Evolutionary conservation across 169 alveolate species (phyloP), one percentile per base, ranked within the genome.

Genomic region (Besnoitia besnoiti): DNA sequence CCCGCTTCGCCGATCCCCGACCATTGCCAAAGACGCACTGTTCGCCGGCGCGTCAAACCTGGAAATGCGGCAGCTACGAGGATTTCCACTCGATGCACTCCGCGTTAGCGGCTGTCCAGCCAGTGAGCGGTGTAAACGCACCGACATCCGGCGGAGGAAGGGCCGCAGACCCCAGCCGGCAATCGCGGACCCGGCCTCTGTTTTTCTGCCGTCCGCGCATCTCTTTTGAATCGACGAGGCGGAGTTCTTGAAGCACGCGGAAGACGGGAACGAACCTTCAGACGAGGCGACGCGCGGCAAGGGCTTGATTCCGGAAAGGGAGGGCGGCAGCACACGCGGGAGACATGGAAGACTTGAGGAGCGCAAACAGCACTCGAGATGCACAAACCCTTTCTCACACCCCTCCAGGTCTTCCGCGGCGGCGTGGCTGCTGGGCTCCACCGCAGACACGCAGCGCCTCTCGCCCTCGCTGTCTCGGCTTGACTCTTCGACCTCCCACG

Each of bases 81-180:
- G n/a, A n/a, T n/a, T n/a, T n/a, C n/a, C n/a, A n/a, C n/a, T n/a
- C n/a, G n/a, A n/a, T n/a, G n/a, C n/a, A n/a, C n/a, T n/a, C n/a
- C n/a, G n/a, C n/a, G n/a, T n/a, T n/a, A n/a, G n/a, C n/a, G n/a
- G n/a, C 73, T 55, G 73, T 3, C n/a, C 4, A 73, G 84, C 84
- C 46, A 73, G 19, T 21, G 84, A 39, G 27, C 0, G 24, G 84
- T 73, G 84, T 30, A 73, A 44, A 24, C 30, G 84, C 84, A 27
- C 14, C 16, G 84, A 73, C 16, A 21, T 24, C 46, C 84, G 84
- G 16, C 33, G 84, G 46, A 73, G 33, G 24, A 27, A 27, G 30
- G 40, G 49, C 84, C 84, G 16, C 40, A 73, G 84, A 21, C 84
- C 84, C 84, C 84, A 73, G 49, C 49, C 27, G 84, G 0, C 40